Base-by-base conservation (phyloP, 2,329 filamentous ascomycete genomes). In the Paecilomyces sp. region DNA sequence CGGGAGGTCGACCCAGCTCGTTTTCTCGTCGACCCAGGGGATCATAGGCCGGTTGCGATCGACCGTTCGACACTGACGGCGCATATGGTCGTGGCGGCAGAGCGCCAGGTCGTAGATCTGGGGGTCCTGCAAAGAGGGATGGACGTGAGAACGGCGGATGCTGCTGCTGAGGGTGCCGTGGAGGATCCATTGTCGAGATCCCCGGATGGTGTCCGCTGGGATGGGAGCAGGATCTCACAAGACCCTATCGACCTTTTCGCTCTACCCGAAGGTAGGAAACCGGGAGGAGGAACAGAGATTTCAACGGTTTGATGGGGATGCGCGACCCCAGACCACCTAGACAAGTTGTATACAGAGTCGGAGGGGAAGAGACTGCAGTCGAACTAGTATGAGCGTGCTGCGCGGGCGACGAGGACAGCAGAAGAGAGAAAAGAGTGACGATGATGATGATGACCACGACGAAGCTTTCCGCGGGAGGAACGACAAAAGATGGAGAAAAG, bases 111-210 rank as follows among this genome's bases (percentile, higher is more conserved):
- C 67, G 68, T 62, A 69, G 61, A 58, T 72, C 69, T 58, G 68
- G 70, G n/a, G 71, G 64, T 50, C 61, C 61, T 47, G 68, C 67
- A 53, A 73, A 66, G 34, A 70, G 66, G 18, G 70, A 70, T 13
- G 70, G 68, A 56, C 72, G 72, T 15, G 69, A 65, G 56, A 71
- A 71, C 62, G 65, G 67, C 18, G 57, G 63, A 34, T 67, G 68
- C 18, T 58, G 63, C 34, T 67, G 68, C 50, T 68, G 64, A 36
- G 66, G 61, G 6, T 69, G 68, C 34, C 65, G 68, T 30, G 63
- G 67, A 55, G 64, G 66, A 50, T 72, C 69, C 70, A 71, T 71
- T 22, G 53, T 65, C 41, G 36, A 50, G 28, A 41, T 51, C 7
- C 54, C 41, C 18, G 28, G 12, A 24, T 13, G 22, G 24, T 13